phyloP scores from a whole-genome alignment of 257 asterid genomes.

The Parsonsia alboflavescens region DNA sequence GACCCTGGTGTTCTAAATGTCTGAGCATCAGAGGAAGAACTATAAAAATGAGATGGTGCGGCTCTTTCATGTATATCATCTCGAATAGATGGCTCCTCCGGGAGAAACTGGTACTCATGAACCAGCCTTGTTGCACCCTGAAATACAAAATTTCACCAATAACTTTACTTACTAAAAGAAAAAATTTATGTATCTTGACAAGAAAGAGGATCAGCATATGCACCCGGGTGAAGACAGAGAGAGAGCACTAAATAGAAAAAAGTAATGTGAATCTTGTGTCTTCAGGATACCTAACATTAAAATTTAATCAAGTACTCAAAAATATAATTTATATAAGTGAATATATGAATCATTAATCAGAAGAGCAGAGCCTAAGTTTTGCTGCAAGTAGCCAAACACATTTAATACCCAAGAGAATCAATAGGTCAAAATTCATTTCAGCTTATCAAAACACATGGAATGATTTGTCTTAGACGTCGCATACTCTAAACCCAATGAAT shows the following conservation, averaged over 20 bases:
- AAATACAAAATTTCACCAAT: conserved; percentile 8
- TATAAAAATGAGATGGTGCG: conserved; percentile 41
- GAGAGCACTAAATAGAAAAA: background rate
- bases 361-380: background rate
- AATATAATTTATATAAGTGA: background rate
- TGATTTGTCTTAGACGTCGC: background rate
- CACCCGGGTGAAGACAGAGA: background rate
- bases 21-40: conserved; percentile 49
- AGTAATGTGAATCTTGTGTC: background rate
- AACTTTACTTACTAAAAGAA: background rate
- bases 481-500: background rate
- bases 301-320: background rate
- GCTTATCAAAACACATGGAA: background rate
- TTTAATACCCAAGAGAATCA: background rate
- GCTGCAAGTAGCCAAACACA: conserved; percentile 5
- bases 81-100: conserved; percentile 68
- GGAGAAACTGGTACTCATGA: conserved; percentile 78
- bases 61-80: conserved; percentile 44
- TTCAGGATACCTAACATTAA: background rate
- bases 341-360: background rate
- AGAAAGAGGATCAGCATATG: background rate
- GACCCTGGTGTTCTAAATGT: conserved; percentile 46
- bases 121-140: conserved; percentile 67
- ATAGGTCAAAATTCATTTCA: background rate
- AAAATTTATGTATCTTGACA: background rate